These are phyloP conservation scores for Diversispora eburnea DNA, from an alignment of 192 early-diverging fungal genomes.

Conservation along the genomic window DNA sequence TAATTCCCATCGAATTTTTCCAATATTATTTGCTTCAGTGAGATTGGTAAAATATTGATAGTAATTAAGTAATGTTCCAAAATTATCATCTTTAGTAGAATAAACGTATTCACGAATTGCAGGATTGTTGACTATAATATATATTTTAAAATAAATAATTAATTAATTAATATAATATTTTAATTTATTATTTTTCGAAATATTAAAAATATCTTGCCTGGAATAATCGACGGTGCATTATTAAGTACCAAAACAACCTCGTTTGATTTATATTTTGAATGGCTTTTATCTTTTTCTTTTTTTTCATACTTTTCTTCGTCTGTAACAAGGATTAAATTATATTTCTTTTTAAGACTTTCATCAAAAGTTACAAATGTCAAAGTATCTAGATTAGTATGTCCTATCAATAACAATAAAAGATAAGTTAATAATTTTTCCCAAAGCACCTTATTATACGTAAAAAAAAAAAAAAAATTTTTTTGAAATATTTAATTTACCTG, in stretches of 20 bases:
- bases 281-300: not conserved
- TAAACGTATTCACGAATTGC: constrained; percentile 36
- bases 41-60: constrained; percentile 35
- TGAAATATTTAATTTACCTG: constrained; percentile 21
- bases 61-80: constrained; percentile 34
- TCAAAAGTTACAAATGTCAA: constrained; percentile 24
- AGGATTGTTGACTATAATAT: constrained; percentile 26
- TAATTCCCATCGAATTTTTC: constrained; percentile 28
- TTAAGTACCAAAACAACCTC: constrained; percentile 23
- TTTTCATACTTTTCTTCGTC: too few species aligned
- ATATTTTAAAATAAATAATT: not conserved
- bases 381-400: constrained; percentile 17
- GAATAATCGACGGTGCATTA: constrained; percentile 37
- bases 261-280: constrained; percentile 9
- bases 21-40: constrained; percentile 11
- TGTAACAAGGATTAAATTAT: constrained; percentile 16
- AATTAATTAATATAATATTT: not conserved
- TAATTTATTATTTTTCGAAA: not conserved
- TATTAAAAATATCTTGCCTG: constrained; percentile 25
- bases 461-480: not conserved
- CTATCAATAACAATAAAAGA: not conserved
- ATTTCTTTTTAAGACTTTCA: constrained; percentile 16
- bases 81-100: constrained; percentile 18
- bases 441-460: not conserved
- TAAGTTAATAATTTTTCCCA: not conserved